Percentiles rank a stretch among this genome's conserved stretches.
Evolutionary conservation across 1,284 basidiomycete genomes (phyloP).

Genomic region (Cutaneotrichosporon daszewskae): DNA sequence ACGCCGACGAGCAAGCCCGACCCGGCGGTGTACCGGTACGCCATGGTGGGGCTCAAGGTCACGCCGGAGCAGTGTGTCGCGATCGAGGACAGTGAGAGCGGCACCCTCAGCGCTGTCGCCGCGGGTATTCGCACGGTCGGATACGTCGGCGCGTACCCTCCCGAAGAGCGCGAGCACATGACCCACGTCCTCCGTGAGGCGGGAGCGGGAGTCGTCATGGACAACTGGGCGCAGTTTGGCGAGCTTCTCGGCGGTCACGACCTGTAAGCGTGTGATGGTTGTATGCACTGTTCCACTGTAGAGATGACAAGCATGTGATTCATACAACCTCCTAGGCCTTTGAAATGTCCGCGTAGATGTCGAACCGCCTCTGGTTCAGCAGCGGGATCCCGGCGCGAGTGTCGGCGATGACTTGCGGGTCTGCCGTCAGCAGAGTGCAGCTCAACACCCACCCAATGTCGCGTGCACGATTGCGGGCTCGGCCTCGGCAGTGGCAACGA

Average conservation of each 20-base stretch:
- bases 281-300: too few species aligned
- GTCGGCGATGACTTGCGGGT: constrained; percentile 58
- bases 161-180: constrained; percentile 17
- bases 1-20: constrained; percentile 27
- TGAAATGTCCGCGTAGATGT: constrained; percentile 16
- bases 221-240: constrained; percentile 21
- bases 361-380: constrained; percentile 58
- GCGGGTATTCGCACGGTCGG: constrained; percentile 23
- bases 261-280: too few species aligned
- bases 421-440: constrained; percentile 49
- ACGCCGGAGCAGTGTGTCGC: constrained; percentile 16
- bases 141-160: constrained; percentile 24
- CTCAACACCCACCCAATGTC: constrained; percentile 65
- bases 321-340: too few species aligned
- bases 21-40: constrained; percentile 24
- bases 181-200: constrained; percentile 15
- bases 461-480: constrained; percentile 68
- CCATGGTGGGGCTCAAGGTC: constrained; percentile 14
- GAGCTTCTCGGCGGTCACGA: too few species aligned
- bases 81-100: constrained; percentile 23
- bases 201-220: constrained; percentile 21
- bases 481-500: constrained; percentile 65
- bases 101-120: constrained; percentile 17
- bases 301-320: too few species aligned
- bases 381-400: constrained; percentile 73